phyloP scores from a whole-genome alignment of 768 basidiomycete species.

The Pisolithus microcarpus region DNA sequence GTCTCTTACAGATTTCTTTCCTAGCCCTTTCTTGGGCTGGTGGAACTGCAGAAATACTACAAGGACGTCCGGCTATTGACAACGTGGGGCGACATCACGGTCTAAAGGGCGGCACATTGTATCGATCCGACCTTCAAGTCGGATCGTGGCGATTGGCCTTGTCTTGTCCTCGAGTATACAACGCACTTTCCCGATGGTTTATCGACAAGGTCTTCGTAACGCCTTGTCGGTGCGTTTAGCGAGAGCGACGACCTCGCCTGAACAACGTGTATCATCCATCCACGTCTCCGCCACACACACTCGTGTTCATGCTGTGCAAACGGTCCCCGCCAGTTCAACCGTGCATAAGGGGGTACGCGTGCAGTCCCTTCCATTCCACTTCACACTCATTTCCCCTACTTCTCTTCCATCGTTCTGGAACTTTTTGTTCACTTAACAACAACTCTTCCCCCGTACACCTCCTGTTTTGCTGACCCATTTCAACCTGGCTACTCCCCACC shows the following conservation, averaged over 20 bases:
- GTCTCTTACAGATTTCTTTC: no score
- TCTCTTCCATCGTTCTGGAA: conserved; percentile 3
- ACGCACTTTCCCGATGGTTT: not conserved
- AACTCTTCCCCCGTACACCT: conserved; percentile 3
- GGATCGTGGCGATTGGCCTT: not conserved
- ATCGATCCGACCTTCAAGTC: no score
- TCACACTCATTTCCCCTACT: conserved; percentile 8
- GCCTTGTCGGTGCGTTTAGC: not conserved
- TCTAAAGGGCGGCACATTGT: no score
- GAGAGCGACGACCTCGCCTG: conserved; percentile 13
- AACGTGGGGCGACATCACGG: no score
- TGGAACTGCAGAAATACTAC: no score
- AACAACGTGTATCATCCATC: conserved; percentile 20
- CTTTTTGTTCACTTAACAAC: conserved; percentile 1
- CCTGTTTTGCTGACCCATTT: conserved; percentile 8
- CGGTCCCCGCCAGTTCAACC: conserved; percentile 11
- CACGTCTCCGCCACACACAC: conserved; percentile 22
- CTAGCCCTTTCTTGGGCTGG: no score
- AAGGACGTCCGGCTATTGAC: no score
- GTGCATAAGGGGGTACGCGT: conserved; percentile 21
- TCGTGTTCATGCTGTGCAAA: conserved; percentile 25
- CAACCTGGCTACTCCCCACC: conserved; percentile 4
- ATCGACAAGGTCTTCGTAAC: not conserved
- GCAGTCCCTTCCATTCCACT: conserved; percentile 14
- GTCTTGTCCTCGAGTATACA: not conserved